These are phyloP conservation scores for Leucocoprinus sp. DNA, from an alignment of 768 basidiomycete species.

Conservation along the genomic window DNA sequence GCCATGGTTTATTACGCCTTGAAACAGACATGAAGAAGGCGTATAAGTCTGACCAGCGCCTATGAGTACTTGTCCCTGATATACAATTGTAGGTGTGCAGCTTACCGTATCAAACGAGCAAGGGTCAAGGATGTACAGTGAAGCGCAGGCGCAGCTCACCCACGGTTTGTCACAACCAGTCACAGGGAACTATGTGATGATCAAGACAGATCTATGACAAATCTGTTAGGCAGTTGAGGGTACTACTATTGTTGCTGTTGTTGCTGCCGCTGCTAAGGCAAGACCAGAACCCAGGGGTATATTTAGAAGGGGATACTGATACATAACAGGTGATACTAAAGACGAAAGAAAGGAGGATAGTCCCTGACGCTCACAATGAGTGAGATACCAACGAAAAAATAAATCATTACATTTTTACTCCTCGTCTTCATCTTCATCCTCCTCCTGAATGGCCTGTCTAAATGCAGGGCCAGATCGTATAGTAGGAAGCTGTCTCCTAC, in stretches of 20 bases:
- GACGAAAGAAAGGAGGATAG: background rate
- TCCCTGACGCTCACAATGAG: background rate
- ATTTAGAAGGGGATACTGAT: constrained; percentile 1
- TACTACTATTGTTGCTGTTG: too few species aligned
- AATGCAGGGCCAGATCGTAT: constrained; percentile 68
- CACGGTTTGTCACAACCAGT: constrained; percentile 4
- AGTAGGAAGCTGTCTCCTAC: constrained; percentile 62
- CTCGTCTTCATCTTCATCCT: constrained; percentile 74
- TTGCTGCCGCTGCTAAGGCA: too few species aligned
- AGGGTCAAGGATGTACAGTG: constrained; percentile 13
- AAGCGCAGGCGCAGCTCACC: constrained; percentile 2
- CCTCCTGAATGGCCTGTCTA: constrained; percentile 68
- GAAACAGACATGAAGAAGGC: constrained; percentile 31
- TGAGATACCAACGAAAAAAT: background rate
- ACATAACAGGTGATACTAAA: constrained; percentile 7
- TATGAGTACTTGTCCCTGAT: background rate
- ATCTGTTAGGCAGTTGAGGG: too few species aligned
- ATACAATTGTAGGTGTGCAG: background rate
- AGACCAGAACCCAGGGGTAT: background rate
- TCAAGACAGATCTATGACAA: too few species aligned
- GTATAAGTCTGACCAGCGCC: constrained; percentile 21
- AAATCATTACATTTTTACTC: constrained; percentile 27
- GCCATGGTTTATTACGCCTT: background rate
- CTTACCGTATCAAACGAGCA: constrained; percentile 36
- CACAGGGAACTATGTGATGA: constrained; percentile 3